Evolutionary conservation across 2,329 filamentous ascomycete genomes (phyloP).

Genomic region (Ophiocordyceps camponoti-floridani): DNA sequence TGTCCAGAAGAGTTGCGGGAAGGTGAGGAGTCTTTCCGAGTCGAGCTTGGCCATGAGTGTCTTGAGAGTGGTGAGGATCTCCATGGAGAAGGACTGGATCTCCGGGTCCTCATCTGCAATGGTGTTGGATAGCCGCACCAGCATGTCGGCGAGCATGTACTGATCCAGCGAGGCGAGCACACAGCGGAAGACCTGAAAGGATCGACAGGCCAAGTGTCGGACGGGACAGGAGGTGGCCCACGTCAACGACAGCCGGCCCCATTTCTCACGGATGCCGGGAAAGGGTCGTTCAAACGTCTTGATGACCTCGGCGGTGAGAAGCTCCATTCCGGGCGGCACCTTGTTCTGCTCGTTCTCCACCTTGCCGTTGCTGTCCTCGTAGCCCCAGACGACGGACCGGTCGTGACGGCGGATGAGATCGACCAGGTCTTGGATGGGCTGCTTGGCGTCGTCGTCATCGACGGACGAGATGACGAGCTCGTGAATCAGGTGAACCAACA

Average conservation of each 20-base stretch:
- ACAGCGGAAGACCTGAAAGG: constrained; percentile 93
- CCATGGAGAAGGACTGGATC: constrained; percentile 94
- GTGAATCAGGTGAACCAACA: constrained; percentile 94
- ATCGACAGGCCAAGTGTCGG: constrained; percentile 83
- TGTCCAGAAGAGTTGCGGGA: constrained; percentile 95
- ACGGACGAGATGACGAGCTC: constrained; percentile 73
- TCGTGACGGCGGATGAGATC: constrained; percentile 77
- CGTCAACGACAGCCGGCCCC: constrained; percentile 75
- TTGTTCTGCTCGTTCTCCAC: constrained; percentile 56
- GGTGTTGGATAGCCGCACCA: constrained; percentile 85
- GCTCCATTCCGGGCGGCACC: constrained; percentile 75
- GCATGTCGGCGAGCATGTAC: constrained; percentile 91
- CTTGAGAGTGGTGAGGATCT: constrained; percentile 86
- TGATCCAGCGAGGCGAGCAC: constrained; percentile 83
- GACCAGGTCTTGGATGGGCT: constrained; percentile 71
- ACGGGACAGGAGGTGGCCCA: constrained; percentile 98
- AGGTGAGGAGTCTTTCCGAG: constrained; percentile 62
- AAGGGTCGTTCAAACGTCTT: constrained; percentile 72
- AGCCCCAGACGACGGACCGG: constrained; percentile 73
- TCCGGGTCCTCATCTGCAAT: constrained; percentile 89
- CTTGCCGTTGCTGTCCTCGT: constrained; percentile 79
- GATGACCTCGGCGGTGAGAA: constrained; percentile 65
- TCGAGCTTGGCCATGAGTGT: constrained; percentile 78
- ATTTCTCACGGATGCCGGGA: constrained; percentile 74
- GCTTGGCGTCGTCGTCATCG: constrained; percentile 57